Evolutionary conservation across 2,329 filamentous ascomycete genomes (phyloP).

Genomic region (Domatiomyces globalis): DNA sequence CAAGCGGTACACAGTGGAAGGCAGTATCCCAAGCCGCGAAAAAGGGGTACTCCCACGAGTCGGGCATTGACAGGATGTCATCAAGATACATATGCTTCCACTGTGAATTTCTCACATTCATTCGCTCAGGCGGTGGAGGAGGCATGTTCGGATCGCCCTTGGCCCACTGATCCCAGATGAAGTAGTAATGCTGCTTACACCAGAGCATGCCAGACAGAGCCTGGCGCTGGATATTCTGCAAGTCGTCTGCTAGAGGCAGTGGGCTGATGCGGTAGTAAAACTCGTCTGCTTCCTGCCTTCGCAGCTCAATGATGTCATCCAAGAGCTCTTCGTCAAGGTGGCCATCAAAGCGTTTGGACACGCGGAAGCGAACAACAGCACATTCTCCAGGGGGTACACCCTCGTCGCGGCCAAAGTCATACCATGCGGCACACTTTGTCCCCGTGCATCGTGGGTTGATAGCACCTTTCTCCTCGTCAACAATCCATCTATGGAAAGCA

Average conservation of each 20-base stretch:
- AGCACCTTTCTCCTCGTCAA: constrained; percentile 63
- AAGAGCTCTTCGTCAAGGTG: constrained; percentile 89
- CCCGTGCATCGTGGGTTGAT: constrained; percentile 68
- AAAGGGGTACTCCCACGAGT: constrained; percentile 97
- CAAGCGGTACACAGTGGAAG: constrained; percentile 88
- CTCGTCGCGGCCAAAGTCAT: constrained; percentile 74
- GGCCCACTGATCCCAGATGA: constrained; percentile 96
- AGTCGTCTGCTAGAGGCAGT: constrained; percentile 80
- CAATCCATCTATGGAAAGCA: constrained; percentile 79
- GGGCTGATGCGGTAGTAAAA: constrained; percentile 92
- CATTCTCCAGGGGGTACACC: constrained; percentile 83
- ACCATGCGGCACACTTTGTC: constrained; percentile 87
- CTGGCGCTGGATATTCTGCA: constrained; percentile 88
- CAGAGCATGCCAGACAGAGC: constrained; percentile 96
- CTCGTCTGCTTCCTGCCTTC: constrained; percentile 81
- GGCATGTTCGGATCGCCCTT: constrained; percentile 83
- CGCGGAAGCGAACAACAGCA: constrained; percentile 82
- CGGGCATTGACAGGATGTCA: constrained; percentile 92
- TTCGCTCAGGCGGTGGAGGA: constrained; percentile 66
- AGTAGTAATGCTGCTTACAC: constrained; percentile 95
- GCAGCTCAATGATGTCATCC: constrained; percentile 76
- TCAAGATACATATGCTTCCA: constrained; percentile 95
- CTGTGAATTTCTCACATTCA: constrained; percentile 67
- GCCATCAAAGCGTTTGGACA: constrained; percentile 59
- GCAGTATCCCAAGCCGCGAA: constrained; percentile 96